Evolutionary conservation across 164 flowering plant genomes (phyloP).

Genomic region (Magnolia officinalis): DNA sequence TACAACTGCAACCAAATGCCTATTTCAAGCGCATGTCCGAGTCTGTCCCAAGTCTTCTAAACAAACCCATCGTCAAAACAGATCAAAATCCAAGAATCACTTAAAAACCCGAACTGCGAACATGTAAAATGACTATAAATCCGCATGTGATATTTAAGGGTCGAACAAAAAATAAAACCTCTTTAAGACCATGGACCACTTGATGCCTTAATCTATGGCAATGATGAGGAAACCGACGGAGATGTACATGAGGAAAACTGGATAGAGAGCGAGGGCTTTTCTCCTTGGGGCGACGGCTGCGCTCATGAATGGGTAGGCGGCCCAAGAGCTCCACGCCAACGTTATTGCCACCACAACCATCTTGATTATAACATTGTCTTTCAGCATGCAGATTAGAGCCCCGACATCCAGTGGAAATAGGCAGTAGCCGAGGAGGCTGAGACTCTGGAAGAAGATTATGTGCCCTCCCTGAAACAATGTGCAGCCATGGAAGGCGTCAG

Average conservation of each 20-base stretch:
- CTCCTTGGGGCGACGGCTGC: conserved; percentile 93
- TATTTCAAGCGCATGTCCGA: too few relatives aligned
- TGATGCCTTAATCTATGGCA: conserved; percentile 61
- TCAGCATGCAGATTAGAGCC: conserved; percentile 82
- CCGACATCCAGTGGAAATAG: conserved; percentile 88
- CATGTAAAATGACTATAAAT: background rate
- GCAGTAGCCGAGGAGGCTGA: conserved; percentile 94
- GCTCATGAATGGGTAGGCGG: conserved; percentile 99
- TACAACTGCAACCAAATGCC: background rate
- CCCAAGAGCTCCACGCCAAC: conserved; percentile 99
- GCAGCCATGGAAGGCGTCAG: background rate
- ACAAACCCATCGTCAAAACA: background rate
- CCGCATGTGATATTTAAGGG: background rate
- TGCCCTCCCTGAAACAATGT: conserved; percentile 76
- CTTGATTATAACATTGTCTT: conserved; percentile 77
- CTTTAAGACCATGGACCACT: background rate
- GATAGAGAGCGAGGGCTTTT: conserved; percentile 96
- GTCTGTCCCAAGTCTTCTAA: too few relatives aligned
- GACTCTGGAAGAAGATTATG: conserved; percentile 93
- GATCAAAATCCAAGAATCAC: conserved; percentile 2
- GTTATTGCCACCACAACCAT: conserved; percentile 71
- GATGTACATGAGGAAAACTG: conserved; percentile 93
- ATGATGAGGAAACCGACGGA: conserved; percentile 97
- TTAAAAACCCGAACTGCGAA: background rate
- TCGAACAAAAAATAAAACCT: background rate